A percentile compares a stretch with the other conserved stretches of the same genome.
Evolutionary conservation across 441 rosid species (phyloP).

Genomic region (Croton setiger): DNA sequence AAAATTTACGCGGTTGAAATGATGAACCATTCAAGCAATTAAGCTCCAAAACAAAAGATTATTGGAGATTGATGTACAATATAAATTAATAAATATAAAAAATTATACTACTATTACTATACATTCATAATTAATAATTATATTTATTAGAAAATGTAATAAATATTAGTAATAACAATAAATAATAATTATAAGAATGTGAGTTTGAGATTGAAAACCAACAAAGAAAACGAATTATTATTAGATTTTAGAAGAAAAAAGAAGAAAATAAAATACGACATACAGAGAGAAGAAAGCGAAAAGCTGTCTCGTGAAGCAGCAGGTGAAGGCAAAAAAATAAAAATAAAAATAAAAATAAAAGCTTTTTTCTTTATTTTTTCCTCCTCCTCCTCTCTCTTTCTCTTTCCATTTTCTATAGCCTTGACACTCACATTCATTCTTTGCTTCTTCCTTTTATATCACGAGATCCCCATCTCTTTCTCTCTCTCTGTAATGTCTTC

Average conservation of each 20-base stretch:
- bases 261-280: slow-evolving; percentile 1
- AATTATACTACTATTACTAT: too few species aligned
- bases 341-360: slow-evolving; percentile 11
- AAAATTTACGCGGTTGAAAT: too few species aligned
- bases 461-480: slow-evolving; percentile 70
- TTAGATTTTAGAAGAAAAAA: background rate
- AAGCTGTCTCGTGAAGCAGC: slow-evolving; percentile 50
- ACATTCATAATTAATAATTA: too few species aligned
- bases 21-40: too few species aligned
- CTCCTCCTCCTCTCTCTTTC: background rate
- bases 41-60: too few species aligned
- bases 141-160: too few species aligned
- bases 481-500: slow-evolving; percentile 32
- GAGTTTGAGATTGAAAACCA: too few species aligned
- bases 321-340: slow-evolving; percentile 20
- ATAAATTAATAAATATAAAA: too few species aligned
- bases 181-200: too few species aligned
- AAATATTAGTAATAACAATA: too few species aligned
- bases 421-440: slow-evolving; percentile 44
- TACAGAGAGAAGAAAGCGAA: slow-evolving; percentile 2
- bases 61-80: too few species aligned
- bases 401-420: slow-evolving; percentile 15
- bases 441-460: slow-evolving; percentile 68
- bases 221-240: too few species aligned
- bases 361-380: slow-evolving; percentile 13